phyloP scores from a whole-genome alignment of 108 stramenopile species.

The Cyclostephanos invisitatus region DNA sequence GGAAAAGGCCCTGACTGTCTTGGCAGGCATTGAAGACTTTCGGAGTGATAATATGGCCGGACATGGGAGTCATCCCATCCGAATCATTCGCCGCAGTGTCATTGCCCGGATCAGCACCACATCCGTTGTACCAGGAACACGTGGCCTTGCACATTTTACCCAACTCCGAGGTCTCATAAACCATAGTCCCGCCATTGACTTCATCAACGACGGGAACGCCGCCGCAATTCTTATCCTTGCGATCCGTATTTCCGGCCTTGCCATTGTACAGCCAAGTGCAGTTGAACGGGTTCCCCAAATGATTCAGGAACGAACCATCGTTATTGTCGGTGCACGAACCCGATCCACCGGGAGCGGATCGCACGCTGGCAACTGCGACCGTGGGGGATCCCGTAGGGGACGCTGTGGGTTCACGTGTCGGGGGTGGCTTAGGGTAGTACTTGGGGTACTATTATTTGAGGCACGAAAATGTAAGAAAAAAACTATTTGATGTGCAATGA shows the following conservation, averaged over 20 bases:
- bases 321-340: slow-evolving; percentile 11
- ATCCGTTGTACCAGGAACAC: slow-evolving; percentile 18
- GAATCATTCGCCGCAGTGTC: background rate
- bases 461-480: too few relatives aligned
- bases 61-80: background rate
- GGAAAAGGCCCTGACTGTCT: slow-evolving; percentile 22
- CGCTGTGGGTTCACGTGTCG: too few relatives aligned
- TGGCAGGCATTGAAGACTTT: slow-evolving; percentile 4
- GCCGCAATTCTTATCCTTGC: slow-evolving; percentile 35
- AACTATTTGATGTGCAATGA: too few relatives aligned
- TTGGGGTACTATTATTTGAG: too few relatives aligned
- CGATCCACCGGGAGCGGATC: background rate
- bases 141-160: slow-evolving; percentile 13
- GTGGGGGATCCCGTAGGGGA: background rate
- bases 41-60: background rate
- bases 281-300: slow-evolving; percentile 11
- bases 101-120: background rate
- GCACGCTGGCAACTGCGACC: background rate
- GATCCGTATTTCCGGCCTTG: slow-evolving; percentile 21
- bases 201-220: slow-evolving; percentile 8
- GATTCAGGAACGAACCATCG: slow-evolving; percentile 13
- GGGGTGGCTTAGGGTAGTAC: too few relatives aligned
- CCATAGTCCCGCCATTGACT: background rate
- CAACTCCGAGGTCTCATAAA: slow-evolving; percentile 20
- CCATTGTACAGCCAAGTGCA: slow-evolving; percentile 24